Conservation (phyloP, 164 flowering plant genomes). For the Buxus sempervirens region DNA sequence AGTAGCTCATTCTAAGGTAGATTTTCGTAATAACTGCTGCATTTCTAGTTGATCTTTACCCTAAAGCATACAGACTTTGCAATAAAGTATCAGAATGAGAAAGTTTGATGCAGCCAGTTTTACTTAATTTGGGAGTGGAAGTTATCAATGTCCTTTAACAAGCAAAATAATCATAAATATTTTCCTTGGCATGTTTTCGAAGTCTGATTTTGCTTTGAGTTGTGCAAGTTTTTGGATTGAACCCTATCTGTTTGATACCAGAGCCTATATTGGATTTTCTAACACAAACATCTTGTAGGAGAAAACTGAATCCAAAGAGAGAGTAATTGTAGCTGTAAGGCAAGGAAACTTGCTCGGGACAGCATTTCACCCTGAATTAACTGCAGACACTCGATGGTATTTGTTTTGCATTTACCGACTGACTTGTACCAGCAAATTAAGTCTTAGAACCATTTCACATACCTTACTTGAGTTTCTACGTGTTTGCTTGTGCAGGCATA, state of each 20-base stretch:
- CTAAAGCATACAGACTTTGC: too few relatives aligned
- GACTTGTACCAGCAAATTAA: background rate
- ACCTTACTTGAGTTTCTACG: background rate
- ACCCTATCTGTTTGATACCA: background rate
- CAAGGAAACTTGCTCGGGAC: slow-evolving; percentile 91
- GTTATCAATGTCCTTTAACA: too few relatives aligned
- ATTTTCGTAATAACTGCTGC: too few relatives aligned
- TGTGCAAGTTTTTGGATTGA: too few relatives aligned
- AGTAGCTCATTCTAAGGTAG: too few relatives aligned
- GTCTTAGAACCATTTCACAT: background rate
- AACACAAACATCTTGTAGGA: slow-evolving; percentile 35
- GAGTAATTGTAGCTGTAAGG: slow-evolving; percentile 86
- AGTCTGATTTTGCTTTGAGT: too few relatives aligned
- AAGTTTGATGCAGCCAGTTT: too few relatives aligned
- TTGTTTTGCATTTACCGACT: background rate
- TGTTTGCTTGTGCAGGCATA: slow-evolving; percentile 61
- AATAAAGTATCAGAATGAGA: too few relatives aligned
- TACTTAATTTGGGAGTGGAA: too few relatives aligned
- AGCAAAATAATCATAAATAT: too few relatives aligned
- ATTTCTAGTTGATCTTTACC: too few relatives aligned
- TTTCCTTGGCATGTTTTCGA: too few relatives aligned
- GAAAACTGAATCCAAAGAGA: slow-evolving; percentile 32
- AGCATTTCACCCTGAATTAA: slow-evolving; percentile 95
- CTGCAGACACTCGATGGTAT: slow-evolving; percentile 90
- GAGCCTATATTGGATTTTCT: background rate